phyloP scores from a whole-genome alignment of 768 basidiomycete genomes.

The Artomyces pyxidatus region DNA sequence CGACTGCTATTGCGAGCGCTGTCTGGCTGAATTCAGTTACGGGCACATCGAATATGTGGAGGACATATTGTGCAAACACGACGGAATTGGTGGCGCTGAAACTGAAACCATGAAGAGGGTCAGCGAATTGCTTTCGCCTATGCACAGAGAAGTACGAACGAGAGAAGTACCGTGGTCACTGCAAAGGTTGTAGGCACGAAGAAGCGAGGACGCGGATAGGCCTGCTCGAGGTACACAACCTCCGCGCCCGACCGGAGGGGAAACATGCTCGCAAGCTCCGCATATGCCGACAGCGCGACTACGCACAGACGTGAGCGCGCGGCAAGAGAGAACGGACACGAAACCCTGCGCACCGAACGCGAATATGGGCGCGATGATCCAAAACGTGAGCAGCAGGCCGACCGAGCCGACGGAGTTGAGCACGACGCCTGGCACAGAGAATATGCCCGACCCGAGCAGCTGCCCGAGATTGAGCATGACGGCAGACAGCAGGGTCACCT shows the following conservation, averaged over 20 bases:
- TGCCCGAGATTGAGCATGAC: slow-evolving; percentile 18
- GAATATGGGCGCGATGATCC: slow-evolving; percentile 21
- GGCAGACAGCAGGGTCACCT: slow-evolving; percentile 16
- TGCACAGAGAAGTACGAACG: slow-evolving; percentile 19
- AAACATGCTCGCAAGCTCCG: slow-evolving; percentile 40
- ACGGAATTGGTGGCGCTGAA: slow-evolving; percentile 19
- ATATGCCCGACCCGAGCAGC: slow-evolving; percentile 23
- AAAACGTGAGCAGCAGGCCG: slow-evolving; percentile 22
- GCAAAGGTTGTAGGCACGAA: slow-evolving; percentile 37
- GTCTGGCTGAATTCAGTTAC: slow-evolving; percentile 18
- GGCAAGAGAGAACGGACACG: slow-evolving; percentile 15
- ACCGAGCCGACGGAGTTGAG: slow-evolving; percentile 20
- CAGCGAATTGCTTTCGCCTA: too few species aligned
- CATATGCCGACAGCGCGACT: slow-evolving; percentile 20
- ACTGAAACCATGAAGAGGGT: slow-evolving; percentile 4
- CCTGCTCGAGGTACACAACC: slow-evolving; percentile 38
- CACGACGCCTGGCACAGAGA: slow-evolving; percentile 22
- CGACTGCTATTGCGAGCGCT: slow-evolving; percentile 16
- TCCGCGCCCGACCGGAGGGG: slow-evolving; percentile 42
- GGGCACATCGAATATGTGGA: slow-evolving; percentile 15
- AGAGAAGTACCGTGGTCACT: slow-evolving; percentile 22
- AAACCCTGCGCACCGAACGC: slow-evolving; percentile 12
- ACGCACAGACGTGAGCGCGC: background rate
- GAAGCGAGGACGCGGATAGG: slow-evolving; percentile 34
- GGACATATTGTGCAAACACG: slow-evolving; percentile 21